Conservation (phyloP, 208 protist genomes). For the Naegleria gruberi region DNA sequence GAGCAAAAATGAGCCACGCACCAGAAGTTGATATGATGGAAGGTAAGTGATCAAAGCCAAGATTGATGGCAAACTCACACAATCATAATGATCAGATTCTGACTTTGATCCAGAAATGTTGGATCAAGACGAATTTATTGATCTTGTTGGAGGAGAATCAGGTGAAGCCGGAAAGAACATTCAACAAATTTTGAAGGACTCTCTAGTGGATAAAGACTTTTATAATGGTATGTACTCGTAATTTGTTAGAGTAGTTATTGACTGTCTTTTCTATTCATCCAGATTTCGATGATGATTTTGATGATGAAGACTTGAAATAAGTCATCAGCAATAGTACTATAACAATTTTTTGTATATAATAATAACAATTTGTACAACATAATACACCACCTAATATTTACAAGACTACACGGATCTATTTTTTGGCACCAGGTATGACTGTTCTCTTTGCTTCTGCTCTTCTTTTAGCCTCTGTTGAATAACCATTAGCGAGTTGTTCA, state of each 20-base stretch:
- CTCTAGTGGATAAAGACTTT: neutral
- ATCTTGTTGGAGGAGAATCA: neutral
- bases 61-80: too few relatives aligned
- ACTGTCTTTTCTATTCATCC: neutral
- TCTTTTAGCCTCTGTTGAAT: neutral
- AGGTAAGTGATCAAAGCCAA: neutral
- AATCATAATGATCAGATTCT: too few relatives aligned
- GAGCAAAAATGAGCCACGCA: neutral
- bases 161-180: neutral
- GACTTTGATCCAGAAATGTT: conserved; percentile 12
- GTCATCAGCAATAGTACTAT: neutral
- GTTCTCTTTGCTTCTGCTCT: neutral
- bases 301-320: conserved; percentile 1
- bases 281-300: conserved; percentile 6
- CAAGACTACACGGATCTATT: neutral
- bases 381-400: neutral
- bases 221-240: conserved; percentile 9
- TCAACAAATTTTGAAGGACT: conserved; percentile 7
- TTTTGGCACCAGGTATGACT: neutral
- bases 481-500: neutral
- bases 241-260: too few relatives aligned
- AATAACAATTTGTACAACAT: neutral
- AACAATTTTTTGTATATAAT: neutral
- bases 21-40: neutral
- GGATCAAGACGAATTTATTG: neutral